Conservation (phyloP, 805 yeast genomes). For the Zygosaccharomyces rouxii region DNA sequence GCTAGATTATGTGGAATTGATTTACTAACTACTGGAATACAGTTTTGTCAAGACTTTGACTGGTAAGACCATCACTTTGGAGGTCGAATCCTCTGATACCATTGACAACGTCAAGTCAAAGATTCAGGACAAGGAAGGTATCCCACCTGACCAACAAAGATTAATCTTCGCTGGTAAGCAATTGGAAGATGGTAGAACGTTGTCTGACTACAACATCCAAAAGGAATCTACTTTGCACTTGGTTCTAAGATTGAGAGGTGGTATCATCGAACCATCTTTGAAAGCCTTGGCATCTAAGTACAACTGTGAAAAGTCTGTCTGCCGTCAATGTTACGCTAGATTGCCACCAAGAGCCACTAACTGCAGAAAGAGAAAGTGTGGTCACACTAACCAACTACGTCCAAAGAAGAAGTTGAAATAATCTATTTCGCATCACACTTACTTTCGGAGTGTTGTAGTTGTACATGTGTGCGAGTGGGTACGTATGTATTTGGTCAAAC, state of each 20-base stretch:
- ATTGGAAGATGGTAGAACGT: slow-evolving; percentile 98
- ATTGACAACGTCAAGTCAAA: slow-evolving; percentile 98
- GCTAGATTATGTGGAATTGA: neutral
- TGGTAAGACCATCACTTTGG: slow-evolving; percentile 94
- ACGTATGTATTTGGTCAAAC: slow-evolving; percentile 15
- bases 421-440: slow-evolving; percentile 41
- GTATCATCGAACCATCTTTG: slow-evolving; percentile 99
- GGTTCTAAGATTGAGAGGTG: slow-evolving; percentile 96
- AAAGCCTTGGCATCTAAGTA: slow-evolving; percentile 98
- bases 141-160: slow-evolving; percentile 99
- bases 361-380: slow-evolving; percentile 99
- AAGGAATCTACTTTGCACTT: slow-evolving; percentile 97
- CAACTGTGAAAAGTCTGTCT: slow-evolving; percentile 99
- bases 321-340: slow-evolving; percentile 99
- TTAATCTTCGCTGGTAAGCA: slow-evolving; percentile 99
- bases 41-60: slow-evolving; percentile 81
- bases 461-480: slow-evolving; percentile 9
- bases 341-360: slow-evolving; percentile 99
- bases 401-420: slow-evolving; percentile 99
- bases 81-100: slow-evolving; percentile 98
- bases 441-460: slow-evolving; percentile 4
- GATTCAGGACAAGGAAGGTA: slow-evolving; percentile 99
- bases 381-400: slow-evolving; percentile 99
- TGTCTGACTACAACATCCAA: slow-evolving; percentile 99
- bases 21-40: slow-evolving; percentile 20